Evolutionary conservation across 306 rosid genomes (phyloP), one percentile per base, ranked within the genome.

Genomic region (Quercus dentata): DNA sequence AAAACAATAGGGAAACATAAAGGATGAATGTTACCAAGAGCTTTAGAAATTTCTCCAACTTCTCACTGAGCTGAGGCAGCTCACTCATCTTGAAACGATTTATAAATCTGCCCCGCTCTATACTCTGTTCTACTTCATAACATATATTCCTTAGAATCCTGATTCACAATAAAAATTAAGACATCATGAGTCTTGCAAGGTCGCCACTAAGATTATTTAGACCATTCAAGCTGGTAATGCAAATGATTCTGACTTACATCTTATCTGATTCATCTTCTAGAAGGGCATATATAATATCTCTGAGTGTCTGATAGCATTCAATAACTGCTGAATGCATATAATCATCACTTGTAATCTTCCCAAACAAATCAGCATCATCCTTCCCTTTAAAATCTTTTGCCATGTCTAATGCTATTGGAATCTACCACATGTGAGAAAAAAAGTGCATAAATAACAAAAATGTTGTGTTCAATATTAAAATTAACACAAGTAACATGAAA

Each of bases 351-450:
- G 23, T 85, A 56, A 96, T 91, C 97, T 90, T 93, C 82, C 65
- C 84, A 77, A 95, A 88, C 56, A 95, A 90, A 5, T 90, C 99
- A 44, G 74, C 87, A 84, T 94, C 99, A 0, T 88, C 86, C 65
- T 87, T 87, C 81, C 91, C 94, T 76, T 89, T 91, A 75, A 86
- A 90, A 86, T 93, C 99, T 83, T 95, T 95, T 41, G 97, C 99
- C 98, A 95, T 95, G 90, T 95, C 98, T 69, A 95, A 81, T 63
- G 99, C 99, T 85, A 95, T 92, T 5, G 99, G 99, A 89, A 95
- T 95, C 99, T 92, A 81, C 84, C 83, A 84, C 81, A 35, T 35
- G 74, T 6, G 84, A 69, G 74, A 68, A 84, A 84, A 74, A 9
- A 77, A 76, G 20, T 71, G 69, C 21, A 71, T 77, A 52, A 28